Conservation (phyloP, 441 rosid species). For the Euphorbia celastroides region DNA sequence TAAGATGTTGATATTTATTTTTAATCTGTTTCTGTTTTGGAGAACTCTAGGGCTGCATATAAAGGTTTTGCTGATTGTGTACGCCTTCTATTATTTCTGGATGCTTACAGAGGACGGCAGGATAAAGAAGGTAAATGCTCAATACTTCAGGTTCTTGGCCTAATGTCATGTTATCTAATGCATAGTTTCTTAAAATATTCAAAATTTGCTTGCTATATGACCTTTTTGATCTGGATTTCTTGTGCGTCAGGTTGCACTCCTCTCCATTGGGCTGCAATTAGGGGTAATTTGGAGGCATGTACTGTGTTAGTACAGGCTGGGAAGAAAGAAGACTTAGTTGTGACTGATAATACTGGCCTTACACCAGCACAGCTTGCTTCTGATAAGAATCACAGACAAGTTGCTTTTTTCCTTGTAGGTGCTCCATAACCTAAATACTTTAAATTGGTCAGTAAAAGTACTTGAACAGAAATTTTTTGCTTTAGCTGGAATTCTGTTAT, state of each 20-base stretch:
- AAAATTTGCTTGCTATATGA: conserved; percentile 4
- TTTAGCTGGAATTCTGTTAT: conserved; percentile 7
- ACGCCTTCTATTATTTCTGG: conserved; percentile 85
- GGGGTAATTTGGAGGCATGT: conserved; percentile 97
- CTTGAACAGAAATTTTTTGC: conserved; percentile 15
- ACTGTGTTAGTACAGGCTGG: conserved; percentile 96
- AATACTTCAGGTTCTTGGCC: neutral
- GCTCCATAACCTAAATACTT: conserved; percentile 31
- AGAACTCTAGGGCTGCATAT: conserved; percentile 89
- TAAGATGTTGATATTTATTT: conserved; percentile 15
- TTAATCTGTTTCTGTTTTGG: conserved; percentile 26
- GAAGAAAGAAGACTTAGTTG: conserved; percentile 81
- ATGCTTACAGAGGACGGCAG: conserved; percentile 83
- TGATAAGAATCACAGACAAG: conserved; percentile 94
- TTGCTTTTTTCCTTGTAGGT: conserved; percentile 95
- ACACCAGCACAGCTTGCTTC: conserved; percentile 98
- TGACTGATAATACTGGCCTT: conserved; percentile 84
- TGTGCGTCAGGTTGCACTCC: conserved; percentile 78
- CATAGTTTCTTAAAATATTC: neutral
- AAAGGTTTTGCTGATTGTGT: conserved; percentile 93
- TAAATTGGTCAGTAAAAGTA: conserved; percentile 24
- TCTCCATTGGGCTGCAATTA: conserved; percentile 97
- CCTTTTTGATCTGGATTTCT: neutral
- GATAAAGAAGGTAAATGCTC: conserved; percentile 76
- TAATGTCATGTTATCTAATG: neutral